Evolutionary conservation across 2,329 filamentous ascomycete species (phyloP), one percentile per base, ranked within the genome.

Genomic region (Gaeumannomyces sp.): DNA sequence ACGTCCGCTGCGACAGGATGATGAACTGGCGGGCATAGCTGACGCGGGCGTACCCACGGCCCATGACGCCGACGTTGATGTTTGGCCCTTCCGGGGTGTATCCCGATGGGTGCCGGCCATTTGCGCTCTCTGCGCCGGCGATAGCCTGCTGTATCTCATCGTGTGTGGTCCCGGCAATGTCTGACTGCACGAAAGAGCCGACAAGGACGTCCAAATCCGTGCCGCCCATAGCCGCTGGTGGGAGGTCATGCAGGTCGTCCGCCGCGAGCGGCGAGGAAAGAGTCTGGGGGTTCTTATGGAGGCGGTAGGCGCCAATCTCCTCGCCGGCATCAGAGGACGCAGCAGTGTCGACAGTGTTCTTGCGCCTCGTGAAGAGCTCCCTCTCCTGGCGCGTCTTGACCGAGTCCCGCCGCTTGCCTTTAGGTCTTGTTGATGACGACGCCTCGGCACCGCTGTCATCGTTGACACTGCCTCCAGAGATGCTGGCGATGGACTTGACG

Each of bases 1-100:
- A 99, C 0, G 95, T 99, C 60, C 95, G 87, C 71, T 88, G 85
- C 0, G 94, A 96, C 16, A 99, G 81, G 70, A 99, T 97, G 64
- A 89, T 73, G 76, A 99, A 98, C 76, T 99, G 95, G 59, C 89
- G 84, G 11, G 84, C 72, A 69, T 93, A 88, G 60, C 94, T 88
- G 65, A 97, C 84, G 66, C 95, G 91, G 65, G 87, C 85, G 76
- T 96, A 97, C 25, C 92, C 90, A 73, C 87, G 90, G 67, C 94
- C 87, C 69, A 92, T 85, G 11, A 84, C 84, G 63, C 83, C 83
- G 31, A 76, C 73, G 68, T 81, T 78, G 58, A 83, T 78, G 67
- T 85, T 86, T 6, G 80, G 75, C 2, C 80, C 79, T 4, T 76
- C 72, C 29, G 66, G 65, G 33, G 65, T 68, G 35, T 67, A 45